These are phyloP conservation scores for Monosporascus sp. DNA, from an alignment of 2,329 filamentous ascomycete genomes.

Conservation along the genomic window DNA sequence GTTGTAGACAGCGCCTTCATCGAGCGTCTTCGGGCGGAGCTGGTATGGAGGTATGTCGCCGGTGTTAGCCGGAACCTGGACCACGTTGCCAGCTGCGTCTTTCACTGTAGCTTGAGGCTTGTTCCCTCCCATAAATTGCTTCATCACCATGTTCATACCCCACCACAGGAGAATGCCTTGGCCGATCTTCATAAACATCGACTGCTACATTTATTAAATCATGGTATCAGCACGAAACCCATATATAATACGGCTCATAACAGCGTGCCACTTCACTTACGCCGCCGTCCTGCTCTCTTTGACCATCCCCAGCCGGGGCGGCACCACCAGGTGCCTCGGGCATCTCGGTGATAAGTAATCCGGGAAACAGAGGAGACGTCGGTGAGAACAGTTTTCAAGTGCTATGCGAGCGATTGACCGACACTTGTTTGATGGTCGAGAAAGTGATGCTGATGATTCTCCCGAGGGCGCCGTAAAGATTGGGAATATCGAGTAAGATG, in stretches of 20 bases:
- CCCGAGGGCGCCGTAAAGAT: constrained; percentile 3
- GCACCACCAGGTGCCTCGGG: constrained; percentile 22
- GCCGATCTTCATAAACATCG: constrained; percentile 41
- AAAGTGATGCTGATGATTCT: background rate
- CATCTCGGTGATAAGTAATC: constrained; percentile 22
- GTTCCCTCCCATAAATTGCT: constrained; percentile 45
- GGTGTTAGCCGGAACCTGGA: constrained; percentile 49
- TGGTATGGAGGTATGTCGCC: constrained; percentile 59
- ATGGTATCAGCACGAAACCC: background rate
- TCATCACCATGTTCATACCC: constrained; percentile 53
- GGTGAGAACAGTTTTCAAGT: background rate
- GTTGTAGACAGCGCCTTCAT: constrained; percentile 60
- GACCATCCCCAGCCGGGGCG: constrained; percentile 24
- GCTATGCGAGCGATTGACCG: too few relatives aligned
- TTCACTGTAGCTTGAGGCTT: constrained; percentile 41
- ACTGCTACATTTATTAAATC: constrained; percentile 22
- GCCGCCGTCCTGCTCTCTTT: constrained; percentile 23
- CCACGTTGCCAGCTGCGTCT: constrained; percentile 46
- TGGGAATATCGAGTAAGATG: constrained; percentile 1
- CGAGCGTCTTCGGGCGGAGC: constrained; percentile 54
- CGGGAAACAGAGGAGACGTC: constrained; percentile 5
- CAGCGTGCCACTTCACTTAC: constrained; percentile 20
- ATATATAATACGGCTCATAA: background rate
- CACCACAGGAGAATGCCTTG: constrained; percentile 53
- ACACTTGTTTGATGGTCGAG: too few relatives aligned